These are phyloP conservation scores for Pleurotus sapidus DNA, from an alignment of 768 basidiomycete genomes.

Conservation along the genomic window DNA sequence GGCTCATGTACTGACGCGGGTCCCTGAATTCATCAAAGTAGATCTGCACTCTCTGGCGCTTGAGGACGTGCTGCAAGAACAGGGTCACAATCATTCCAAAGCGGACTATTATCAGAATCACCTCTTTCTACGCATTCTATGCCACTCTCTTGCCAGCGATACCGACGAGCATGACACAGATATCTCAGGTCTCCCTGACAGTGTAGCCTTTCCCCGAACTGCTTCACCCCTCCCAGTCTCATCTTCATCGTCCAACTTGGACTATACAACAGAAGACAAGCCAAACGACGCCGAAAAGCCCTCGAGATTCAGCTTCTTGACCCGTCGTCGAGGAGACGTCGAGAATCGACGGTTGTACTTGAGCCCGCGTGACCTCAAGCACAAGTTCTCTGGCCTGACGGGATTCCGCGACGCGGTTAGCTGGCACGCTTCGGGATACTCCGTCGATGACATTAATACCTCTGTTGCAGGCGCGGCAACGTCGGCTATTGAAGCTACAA, in stretches of 20 bases:
- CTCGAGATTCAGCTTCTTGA: background rate
- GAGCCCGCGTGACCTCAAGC: background rate
- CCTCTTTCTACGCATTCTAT: slow-evolving; percentile 60
- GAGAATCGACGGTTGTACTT: background rate
- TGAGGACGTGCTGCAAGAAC: slow-evolving; percentile 60
- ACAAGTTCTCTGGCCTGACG: background rate
- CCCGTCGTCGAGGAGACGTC: background rate
- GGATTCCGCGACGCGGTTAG: background rate
- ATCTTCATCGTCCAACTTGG: background rate
- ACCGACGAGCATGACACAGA: slow-evolving; percentile 8
- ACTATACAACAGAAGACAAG: background rate
- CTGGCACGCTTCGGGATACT: too few relatives aligned
- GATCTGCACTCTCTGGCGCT: slow-evolving; percentile 65
- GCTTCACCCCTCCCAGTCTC: slow-evolving; percentile 31
- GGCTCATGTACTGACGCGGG: slow-evolving; percentile 3
- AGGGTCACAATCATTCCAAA: slow-evolving; percentile 45
- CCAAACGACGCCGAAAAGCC: background rate
- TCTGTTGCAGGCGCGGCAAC: slow-evolving; percentile 15
- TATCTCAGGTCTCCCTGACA: slow-evolving; percentile 23
- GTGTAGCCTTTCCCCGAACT: slow-evolving; percentile 22
- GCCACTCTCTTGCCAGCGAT: slow-evolving; percentile 36
- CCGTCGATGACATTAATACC: too few relatives aligned
- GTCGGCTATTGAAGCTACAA: slow-evolving; percentile 21
- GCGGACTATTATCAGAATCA: slow-evolving; percentile 50
- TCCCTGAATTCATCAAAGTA: slow-evolving; percentile 17